Evolutionary conservation across 2,329 filamentous ascomycete species (phyloP).

Genomic region (Anthostomella pinea): DNA sequence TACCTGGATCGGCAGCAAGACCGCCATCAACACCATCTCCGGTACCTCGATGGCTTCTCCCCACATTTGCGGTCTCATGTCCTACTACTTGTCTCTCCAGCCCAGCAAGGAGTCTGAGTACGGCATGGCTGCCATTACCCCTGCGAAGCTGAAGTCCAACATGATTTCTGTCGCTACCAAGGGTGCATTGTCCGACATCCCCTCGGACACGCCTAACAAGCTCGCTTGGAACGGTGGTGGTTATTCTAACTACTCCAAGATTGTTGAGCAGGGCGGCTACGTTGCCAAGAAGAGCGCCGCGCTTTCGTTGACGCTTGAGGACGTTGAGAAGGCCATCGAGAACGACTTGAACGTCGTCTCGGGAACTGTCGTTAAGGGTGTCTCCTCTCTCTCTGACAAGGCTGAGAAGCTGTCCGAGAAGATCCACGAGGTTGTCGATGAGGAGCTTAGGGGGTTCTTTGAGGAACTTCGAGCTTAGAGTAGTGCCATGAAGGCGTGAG

Average conservation of each 20-base stretch:
- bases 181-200: slow-evolving; percentile 76
- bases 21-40: slow-evolving; percentile 97
- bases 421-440: slow-evolving; percentile 60
- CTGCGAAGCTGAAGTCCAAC: slow-evolving; percentile 88
- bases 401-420: slow-evolving; percentile 61
- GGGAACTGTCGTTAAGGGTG: slow-evolving; percentile 53
- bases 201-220: slow-evolving; percentile 83
- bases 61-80: slow-evolving; percentile 91
- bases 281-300: slow-evolving; percentile 45
- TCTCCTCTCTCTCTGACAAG: slow-evolving; percentile 52
- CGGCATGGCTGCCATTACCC: slow-evolving; percentile 83
- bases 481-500: no score
- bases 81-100: slow-evolving; percentile 97
- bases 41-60: slow-evolving; percentile 99
- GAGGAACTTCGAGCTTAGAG: slow-evolving; percentile 45
- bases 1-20: slow-evolving; percentile 96
- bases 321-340: slow-evolving; percentile 59
- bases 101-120: slow-evolving; percentile 87
- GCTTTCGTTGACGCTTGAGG: slow-evolving; percentile 46
- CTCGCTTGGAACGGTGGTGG: slow-evolving; percentile 99
- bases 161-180: slow-evolving; percentile 80
- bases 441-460: slow-evolving; percentile 59
- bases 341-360: slow-evolving; percentile 60
- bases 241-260: slow-evolving; percentile 83
- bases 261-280: slow-evolving; percentile 73